phyloP scores from a whole-genome alignment of 2,329 filamentous ascomycete species.

The Periglandula ipomoeae region DNA sequence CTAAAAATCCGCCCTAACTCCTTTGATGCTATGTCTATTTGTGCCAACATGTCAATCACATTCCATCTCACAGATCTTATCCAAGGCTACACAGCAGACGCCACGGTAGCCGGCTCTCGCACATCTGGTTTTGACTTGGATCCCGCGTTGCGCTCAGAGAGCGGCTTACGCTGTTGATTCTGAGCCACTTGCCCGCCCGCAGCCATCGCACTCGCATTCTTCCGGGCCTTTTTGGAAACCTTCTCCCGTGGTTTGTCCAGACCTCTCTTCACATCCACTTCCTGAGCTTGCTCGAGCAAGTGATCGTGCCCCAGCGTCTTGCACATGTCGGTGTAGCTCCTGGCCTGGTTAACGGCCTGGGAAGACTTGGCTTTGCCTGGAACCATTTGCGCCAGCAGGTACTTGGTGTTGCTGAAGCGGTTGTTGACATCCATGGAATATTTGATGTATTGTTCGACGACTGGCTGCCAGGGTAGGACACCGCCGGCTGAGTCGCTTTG shows the following conservation, averaged over 20 bases:
- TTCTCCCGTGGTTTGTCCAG: slow-evolving; percentile 40
- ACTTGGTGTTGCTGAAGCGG: slow-evolving; percentile 88
- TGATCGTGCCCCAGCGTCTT: slow-evolving; percentile 55
- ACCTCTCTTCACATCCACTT: slow-evolving; percentile 55
- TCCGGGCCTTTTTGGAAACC: slow-evolving; percentile 18
- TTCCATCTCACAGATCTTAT: too few species aligned
- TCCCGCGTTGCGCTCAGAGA: slow-evolving; percentile 25
- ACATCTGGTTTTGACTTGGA: slow-evolving; percentile 11
- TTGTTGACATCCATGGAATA: slow-evolving; percentile 72
- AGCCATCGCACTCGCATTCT: slow-evolving; percentile 34
- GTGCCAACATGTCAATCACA: too few species aligned
- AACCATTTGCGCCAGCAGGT: slow-evolving; percentile 73
- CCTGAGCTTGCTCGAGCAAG: slow-evolving; percentile 52
- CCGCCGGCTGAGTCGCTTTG: slow-evolving; percentile 60
- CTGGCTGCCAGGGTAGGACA: slow-evolving; percentile 62
- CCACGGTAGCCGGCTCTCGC: slow-evolving; percentile 16
- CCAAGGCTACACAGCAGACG: slow-evolving; percentile 10
- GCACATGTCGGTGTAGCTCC: slow-evolving; percentile 64
- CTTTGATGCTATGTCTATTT: slow-evolving; percentile 12
- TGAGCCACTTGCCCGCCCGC: slow-evolving; percentile 35
- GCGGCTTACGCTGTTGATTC: slow-evolving; percentile 22
- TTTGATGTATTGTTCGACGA: slow-evolving; percentile 67
- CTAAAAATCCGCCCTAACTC: neutral
- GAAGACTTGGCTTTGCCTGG: slow-evolving; percentile 66
- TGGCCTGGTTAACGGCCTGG: slow-evolving; percentile 51